These are phyloP conservation scores for Saturnispora sanitii DNA, from an alignment of 805 yeast species.

Conservation along the genomic window DNA sequence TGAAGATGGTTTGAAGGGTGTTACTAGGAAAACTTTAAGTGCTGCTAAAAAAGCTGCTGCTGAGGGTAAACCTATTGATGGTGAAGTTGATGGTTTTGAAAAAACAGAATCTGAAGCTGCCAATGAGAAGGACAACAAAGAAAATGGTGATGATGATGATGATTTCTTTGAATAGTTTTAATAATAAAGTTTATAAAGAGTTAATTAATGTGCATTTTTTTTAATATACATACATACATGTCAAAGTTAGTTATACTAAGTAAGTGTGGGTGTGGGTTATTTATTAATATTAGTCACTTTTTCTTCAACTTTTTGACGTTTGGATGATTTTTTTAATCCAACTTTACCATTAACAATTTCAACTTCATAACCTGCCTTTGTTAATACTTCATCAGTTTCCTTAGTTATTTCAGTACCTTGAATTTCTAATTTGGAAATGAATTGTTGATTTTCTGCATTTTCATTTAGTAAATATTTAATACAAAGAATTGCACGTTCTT, in stretches of 20 bases:
- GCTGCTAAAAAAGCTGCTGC: slow-evolving; percentile 9
- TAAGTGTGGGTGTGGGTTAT: too few species aligned
- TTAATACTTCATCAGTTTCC: slow-evolving; percentile 33
- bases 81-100: slow-evolving; percentile 5
- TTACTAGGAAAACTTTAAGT: slow-evolving; percentile 24
- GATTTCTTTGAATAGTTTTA: slow-evolving; percentile 26
- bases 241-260: too few species aligned
- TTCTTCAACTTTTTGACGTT: slow-evolving; percentile 5
- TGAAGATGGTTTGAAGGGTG: slow-evolving; percentile 29
- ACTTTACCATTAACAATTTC: slow-evolving; percentile 66
- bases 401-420: slow-evolving; percentile 50
- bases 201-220: not conserved
- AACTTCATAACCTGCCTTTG: slow-evolving; percentile 69
- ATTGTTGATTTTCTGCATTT: slow-evolving; percentile 62
- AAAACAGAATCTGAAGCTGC: slow-evolving; percentile 2
- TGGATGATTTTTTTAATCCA: slow-evolving; percentile 31
- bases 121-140: slow-evolving; percentile 9
- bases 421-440: slow-evolving; percentile 74
- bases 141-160: slow-evolving; percentile 21
- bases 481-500: slow-evolving; percentile 78
- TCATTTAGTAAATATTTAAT: slow-evolving; percentile 54
- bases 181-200: slow-evolving; percentile 7
- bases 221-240: too few species aligned
- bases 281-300: too few species aligned
- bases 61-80: slow-evolving; percentile 13